phyloP scores from a whole-genome alignment of 805 yeast genomes.

The Zygosaccharomyces pseudorouxii region DNA sequence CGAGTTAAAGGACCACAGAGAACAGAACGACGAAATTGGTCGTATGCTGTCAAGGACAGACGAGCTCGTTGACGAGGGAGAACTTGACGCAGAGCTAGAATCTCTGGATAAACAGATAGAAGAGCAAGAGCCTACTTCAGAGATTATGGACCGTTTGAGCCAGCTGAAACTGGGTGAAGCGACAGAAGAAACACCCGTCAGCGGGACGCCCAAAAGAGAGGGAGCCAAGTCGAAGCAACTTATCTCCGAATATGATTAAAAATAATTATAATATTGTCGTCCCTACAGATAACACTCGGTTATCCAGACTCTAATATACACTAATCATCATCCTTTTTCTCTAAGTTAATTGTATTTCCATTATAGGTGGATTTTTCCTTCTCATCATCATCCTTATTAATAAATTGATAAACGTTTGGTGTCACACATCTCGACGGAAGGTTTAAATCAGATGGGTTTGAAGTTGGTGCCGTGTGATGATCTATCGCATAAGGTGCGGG shows the following conservation, averaged over 20 bases:
- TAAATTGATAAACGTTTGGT: conserved; percentile 31
- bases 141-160: conserved; percentile 23
- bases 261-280: background rate
- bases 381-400: conserved; percentile 25
- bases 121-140: conserved; percentile 10
- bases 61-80: conserved; percentile 31
- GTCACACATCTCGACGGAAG: conserved; percentile 32
- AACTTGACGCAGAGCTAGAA: conserved; percentile 40
- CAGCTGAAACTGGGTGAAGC: conserved; percentile 20
- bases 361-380: conserved; percentile 49
- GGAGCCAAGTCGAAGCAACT: background rate
- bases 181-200: background rate
- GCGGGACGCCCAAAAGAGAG: background rate
- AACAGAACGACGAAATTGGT: conserved; percentile 39
- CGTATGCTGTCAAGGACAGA: conserved; percentile 24
- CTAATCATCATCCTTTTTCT: conserved; percentile 40
- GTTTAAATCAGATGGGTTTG: conserved; percentile 24
- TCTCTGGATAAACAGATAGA: conserved; percentile 30
- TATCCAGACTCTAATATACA: background rate
- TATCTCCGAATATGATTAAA: conserved; percentile 1
- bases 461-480: conserved; percentile 13
- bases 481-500: conserved; percentile 16
- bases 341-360: conserved; percentile 51
- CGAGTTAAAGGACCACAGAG: conserved; percentile 37
- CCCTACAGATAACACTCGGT: conserved; percentile 1